A percentile compares a stretch with the other conserved stretches of the same genome.
Conservation (phyloP, 1,284 basidiomycete genomes). For the Blastosporella zonata region DNA sequence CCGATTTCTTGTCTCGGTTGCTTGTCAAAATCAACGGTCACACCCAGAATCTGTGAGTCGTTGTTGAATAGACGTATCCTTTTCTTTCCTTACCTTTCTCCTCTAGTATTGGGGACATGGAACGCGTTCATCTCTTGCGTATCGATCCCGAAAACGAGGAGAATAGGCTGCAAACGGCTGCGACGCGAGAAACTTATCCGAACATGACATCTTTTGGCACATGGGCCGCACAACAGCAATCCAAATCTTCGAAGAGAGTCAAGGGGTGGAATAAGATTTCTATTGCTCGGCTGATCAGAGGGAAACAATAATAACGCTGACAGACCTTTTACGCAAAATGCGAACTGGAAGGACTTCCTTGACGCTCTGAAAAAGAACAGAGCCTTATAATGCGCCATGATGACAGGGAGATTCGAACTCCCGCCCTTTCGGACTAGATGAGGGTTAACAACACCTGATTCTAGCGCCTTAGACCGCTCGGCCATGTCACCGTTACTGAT, state of each 20-base stretch:
- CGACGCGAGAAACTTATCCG: constrained; percentile 26
- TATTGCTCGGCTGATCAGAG: constrained; percentile 24
- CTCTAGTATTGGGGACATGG: constrained; percentile 29
- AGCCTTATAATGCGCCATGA: too few species aligned
- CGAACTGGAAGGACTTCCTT: too few species aligned
- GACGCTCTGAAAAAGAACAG: too few species aligned
- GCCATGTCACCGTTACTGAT: too few species aligned
- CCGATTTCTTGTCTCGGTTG: constrained; percentile 24
- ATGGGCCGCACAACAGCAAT: constrained; percentile 27
- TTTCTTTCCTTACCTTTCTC: neutral
- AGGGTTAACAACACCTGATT: too few species aligned
- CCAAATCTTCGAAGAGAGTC: constrained; percentile 6
- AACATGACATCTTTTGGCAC: constrained; percentile 29
- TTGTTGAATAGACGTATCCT: neutral
- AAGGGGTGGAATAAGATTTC: constrained; percentile 36
- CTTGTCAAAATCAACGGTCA: constrained; percentile 31
- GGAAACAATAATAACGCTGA: constrained; percentile 20
- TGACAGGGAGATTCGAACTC: constrained; percentile 9
- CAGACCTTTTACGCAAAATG: too few species aligned
- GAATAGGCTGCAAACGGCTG: constrained; percentile 23
- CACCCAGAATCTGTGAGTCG: constrained; percentile 31
- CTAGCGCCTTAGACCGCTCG: constrained; percentile 43
- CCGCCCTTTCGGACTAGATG: constrained; percentile 1
- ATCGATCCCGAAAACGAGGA: constrained; percentile 18
- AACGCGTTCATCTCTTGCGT: constrained; percentile 27